Evolutionary conservation across 2,329 filamentous ascomycete genomes (phyloP).

Genomic region (Metarhizium brunneum): DNA sequence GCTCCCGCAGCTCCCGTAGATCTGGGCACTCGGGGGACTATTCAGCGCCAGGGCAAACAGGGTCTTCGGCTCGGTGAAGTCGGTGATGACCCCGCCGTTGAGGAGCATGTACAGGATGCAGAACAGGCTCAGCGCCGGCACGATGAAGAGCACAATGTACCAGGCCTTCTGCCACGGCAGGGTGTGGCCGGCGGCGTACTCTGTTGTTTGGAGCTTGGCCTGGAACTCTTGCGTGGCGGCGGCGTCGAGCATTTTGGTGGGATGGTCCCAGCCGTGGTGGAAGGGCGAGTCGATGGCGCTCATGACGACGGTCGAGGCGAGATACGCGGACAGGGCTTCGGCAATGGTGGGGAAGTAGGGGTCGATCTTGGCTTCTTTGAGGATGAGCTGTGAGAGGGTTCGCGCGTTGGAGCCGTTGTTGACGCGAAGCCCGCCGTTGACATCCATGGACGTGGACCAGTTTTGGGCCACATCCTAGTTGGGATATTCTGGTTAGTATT

Average conservation of each 20-base stretch:
- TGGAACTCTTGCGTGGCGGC: conserved; percentile 51
- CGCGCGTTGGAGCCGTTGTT: conserved; percentile 50
- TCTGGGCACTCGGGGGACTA: conserved; percentile 26
- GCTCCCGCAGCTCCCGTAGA: conserved; percentile 29
- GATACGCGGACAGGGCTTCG: conserved; percentile 64
- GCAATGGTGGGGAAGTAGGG: conserved; percentile 54
- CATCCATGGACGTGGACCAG: conserved; percentile 33
- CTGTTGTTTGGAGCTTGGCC: conserved; percentile 51
- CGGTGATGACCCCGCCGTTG: conserved; percentile 50
- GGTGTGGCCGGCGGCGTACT: conserved; percentile 61
- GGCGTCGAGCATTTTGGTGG: conserved; percentile 24
- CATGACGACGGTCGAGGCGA: conserved; percentile 56
- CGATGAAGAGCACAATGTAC: conserved; percentile 53
- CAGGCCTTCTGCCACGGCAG: conserved; percentile 55
- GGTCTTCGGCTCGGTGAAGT: conserved; percentile 71
- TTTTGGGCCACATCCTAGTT: conserved; percentile 18
- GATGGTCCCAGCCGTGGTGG: conserved; percentile 44
- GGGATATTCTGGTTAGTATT: too few relatives aligned
- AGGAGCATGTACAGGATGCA: conserved; percentile 54
- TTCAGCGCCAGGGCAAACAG: conserved; percentile 66
- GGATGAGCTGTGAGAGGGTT: conserved; percentile 44
- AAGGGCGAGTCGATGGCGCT: conserved; percentile 52
- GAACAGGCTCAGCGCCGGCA: conserved; percentile 58
- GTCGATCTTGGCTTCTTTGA: conserved; percentile 31
- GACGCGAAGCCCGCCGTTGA: conserved; percentile 45